Conservation (phyloP, 495 filamentous ascomycete species). For the Penicillium ochrochloron region DNA sequence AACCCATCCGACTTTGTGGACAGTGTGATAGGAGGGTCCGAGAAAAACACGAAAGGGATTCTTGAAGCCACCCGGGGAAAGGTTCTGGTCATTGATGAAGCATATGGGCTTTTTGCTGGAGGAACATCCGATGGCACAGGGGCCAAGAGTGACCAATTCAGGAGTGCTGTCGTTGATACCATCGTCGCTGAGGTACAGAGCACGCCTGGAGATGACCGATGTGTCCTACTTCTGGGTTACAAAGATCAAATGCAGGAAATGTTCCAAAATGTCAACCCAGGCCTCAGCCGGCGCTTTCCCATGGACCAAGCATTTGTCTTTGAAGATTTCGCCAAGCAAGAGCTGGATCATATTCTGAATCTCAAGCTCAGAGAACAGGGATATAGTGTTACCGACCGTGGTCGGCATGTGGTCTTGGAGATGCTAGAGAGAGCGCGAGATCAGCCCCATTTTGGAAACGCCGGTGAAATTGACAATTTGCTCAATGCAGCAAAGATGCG, state of each 20-base stretch:
- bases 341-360: slow-evolving; percentile 59
- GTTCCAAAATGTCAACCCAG: slow-evolving; percentile 82
- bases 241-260: slow-evolving; percentile 75
- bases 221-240: slow-evolving; percentile 78
- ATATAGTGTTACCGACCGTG: slow-evolving; percentile 48
- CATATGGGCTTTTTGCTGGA: slow-evolving; percentile 57
- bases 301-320: slow-evolving; percentile 68
- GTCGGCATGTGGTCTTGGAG: slow-evolving; percentile 42
- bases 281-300: slow-evolving; percentile 70
- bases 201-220: slow-evolving; percentile 75
- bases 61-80: slow-evolving; percentile 69
- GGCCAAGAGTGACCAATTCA: slow-evolving; percentile 57
- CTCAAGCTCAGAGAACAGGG: slow-evolving; percentile 57
- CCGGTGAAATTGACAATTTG: slow-evolving; percentile 65
- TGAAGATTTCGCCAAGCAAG: slow-evolving; percentile 66
- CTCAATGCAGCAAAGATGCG: slow-evolving; percentile 62
- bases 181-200: slow-evolving; percentile 86
- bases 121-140: slow-evolving; percentile 24
- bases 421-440: slow-evolving; percentile 49
- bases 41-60: slow-evolving; percentile 73
- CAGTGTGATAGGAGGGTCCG: slow-evolving; percentile 63
- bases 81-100: slow-evolving; percentile 76
- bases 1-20: slow-evolving; percentile 79
- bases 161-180: slow-evolving; percentile 71
- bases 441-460: slow-evolving; percentile 59